Evolutionary conservation across 2,329 filamentous ascomycete genomes (phyloP).

Genomic region (Chaetomium sp.): DNA sequence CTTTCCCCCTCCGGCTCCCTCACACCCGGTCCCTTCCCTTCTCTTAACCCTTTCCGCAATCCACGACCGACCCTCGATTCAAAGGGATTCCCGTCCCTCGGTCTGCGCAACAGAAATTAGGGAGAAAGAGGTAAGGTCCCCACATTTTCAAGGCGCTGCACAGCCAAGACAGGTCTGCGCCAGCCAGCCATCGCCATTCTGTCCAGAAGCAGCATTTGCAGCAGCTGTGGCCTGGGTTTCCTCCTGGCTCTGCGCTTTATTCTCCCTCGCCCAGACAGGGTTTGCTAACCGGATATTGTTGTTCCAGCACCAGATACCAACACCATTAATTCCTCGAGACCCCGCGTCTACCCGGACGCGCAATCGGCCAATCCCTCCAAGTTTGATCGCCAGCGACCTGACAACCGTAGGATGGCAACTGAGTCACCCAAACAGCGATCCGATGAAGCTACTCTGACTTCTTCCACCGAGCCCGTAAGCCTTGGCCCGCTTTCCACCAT

Average conservation of each 20-base stretch:
- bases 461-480: conserved; percentile 51
- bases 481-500: conserved; percentile 3
- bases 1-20: conserved; percentile 5
- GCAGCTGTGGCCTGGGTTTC: neutral
- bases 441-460: conserved; percentile 56
- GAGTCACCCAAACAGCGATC: conserved; percentile 58
- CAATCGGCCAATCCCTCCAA: conserved; percentile 26
- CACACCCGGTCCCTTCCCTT: conserved; percentile 23
- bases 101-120: conserved; percentile 14
- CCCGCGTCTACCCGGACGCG: conserved; percentile 29
- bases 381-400: conserved; percentile 26
- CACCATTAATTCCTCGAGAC: conserved; percentile 19
- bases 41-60: conserved; percentile 4
- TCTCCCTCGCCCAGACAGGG: neutral
- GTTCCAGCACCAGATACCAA: conserved; percentile 17
- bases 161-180: conserved; percentile 20
- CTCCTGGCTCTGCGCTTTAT: conserved; percentile 6
- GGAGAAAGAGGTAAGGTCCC: conserved; percentile 18
- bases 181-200: conserved; percentile 25
- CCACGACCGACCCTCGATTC: neutral
- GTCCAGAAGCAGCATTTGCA: conserved; percentile 5
- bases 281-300: conserved; percentile 18
- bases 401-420: conserved; percentile 64
- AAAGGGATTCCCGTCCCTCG: conserved; percentile 16
- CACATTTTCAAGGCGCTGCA: conserved; percentile 21